These are phyloP conservation scores for Pythium scleroteichum DNA, from an alignment of 352 stramenopile genomes.

Conservation along the genomic window DNA sequence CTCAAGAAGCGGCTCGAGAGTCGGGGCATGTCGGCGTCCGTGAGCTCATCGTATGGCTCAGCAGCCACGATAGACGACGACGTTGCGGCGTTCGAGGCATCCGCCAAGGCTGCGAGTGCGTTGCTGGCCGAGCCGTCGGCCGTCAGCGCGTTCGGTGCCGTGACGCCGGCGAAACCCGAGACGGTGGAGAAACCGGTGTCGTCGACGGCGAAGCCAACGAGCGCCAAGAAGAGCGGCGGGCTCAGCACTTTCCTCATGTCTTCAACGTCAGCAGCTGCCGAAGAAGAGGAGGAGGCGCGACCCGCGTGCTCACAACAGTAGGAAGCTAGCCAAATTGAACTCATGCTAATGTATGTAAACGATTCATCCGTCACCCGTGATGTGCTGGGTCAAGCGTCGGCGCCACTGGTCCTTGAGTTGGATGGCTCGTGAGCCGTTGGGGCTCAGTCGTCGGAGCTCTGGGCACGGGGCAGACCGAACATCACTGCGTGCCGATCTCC, in stretches of 20 bases:
- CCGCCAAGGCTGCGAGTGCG: conserved; percentile 11
- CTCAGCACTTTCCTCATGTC: conserved; percentile 43
- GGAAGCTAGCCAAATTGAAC: neutral
- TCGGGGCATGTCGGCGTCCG: neutral
- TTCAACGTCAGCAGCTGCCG: conserved; percentile 28
- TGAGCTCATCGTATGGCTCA: neutral
- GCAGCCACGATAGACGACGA: conserved; percentile 14
- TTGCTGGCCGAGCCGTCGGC: conserved; percentile 19
- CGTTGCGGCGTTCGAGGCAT: conserved; percentile 23
- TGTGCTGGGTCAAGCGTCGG: too few relatives aligned
- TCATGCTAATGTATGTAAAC: conserved; percentile 8
- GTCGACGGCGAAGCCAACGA: neutral
- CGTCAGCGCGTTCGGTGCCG: neutral
- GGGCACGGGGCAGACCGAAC: too few relatives aligned
- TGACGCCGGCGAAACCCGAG: conserved; percentile 1
- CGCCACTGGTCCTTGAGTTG: too few relatives aligned
- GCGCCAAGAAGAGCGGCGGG: conserved; percentile 3
- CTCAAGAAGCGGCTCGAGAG: conserved; percentile 53
- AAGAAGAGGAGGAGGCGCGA: conserved; percentile 37
- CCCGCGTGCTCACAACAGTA: conserved; percentile 57
- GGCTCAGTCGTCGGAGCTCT: too few relatives aligned
- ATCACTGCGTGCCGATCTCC: too few relatives aligned
- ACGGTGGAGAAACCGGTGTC: neutral
- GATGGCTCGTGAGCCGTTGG: too few relatives aligned
- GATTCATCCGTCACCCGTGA: too few relatives aligned